Conservation (phyloP, 2,329 filamentous ascomycete species). For the Colletotrichum lini region DNA sequence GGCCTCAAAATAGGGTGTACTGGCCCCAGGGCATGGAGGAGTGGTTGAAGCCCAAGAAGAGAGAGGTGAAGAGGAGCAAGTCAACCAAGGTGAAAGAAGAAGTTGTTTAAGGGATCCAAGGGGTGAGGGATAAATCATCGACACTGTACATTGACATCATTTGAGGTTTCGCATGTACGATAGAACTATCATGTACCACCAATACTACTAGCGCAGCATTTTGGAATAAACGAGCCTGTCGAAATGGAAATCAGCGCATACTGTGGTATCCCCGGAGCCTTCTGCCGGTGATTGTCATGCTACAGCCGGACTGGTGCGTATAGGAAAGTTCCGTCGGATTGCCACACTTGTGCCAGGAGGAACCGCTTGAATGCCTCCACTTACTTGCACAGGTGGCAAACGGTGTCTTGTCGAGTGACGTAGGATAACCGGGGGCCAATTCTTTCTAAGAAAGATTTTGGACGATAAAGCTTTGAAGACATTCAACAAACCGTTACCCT, state of each 20-base stretch:
- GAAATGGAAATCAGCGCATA: too few species aligned
- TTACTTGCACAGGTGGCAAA: neutral
- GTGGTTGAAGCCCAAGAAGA: constrained; percentile 87
- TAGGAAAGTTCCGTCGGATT: too few species aligned
- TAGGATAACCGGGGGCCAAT: too few species aligned
- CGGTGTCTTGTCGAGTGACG: neutral
- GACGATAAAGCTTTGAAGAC: too few species aligned
- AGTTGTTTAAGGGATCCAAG: constrained; percentile 47
- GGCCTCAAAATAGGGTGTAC: constrained; percentile 84
- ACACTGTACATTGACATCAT: neutral
- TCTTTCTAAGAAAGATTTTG: too few species aligned
- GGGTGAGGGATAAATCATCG: neutral
- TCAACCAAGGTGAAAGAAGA: constrained; percentile 51
- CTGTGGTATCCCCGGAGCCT: too few species aligned
- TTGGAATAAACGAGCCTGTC: neutral
- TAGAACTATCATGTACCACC: neutral
- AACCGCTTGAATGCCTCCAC: neutral
- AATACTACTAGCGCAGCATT: neutral
- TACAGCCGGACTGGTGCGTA: too few species aligned
- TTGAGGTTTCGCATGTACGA: neutral
- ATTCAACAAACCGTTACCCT: too few species aligned
- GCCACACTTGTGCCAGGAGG: neutral
- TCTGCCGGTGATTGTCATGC: too few species aligned
- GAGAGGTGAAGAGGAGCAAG: constrained; percentile 70
- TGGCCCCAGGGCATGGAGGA: constrained; percentile 94